phyloP scores from a whole-genome alignment of 805 yeast species.

The Monosporozyma unispora region DNA sequence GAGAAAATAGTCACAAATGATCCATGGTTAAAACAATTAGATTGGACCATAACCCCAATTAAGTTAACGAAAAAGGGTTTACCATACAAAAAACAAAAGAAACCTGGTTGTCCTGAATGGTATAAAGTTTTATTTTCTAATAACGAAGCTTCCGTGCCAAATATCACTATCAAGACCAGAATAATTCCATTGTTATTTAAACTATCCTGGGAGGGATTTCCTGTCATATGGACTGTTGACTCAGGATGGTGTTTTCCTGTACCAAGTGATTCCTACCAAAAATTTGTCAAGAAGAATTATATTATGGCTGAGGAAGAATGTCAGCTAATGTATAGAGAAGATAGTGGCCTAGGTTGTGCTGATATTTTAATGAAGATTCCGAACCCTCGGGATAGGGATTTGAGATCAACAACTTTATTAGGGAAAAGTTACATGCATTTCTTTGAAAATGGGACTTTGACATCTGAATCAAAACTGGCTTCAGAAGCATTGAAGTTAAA shows the following conservation, averaged over 20 bases:
- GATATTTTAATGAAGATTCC: constrained; percentile 59
- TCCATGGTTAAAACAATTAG: constrained; percentile 85
- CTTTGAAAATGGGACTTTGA: constrained; percentile 65
- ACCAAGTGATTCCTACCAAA: constrained; percentile 24
- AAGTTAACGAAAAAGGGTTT: constrained; percentile 58
- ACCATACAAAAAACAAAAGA: constrained; percentile 61
- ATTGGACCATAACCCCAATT: constrained; percentile 67
- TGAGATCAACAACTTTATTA: constrained; percentile 66
- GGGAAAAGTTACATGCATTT: constrained; percentile 64
- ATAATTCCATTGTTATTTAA: constrained; percentile 67
- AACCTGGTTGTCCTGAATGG: constrained; percentile 95
- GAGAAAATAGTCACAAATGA: constrained; percentile 35
- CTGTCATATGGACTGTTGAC: constrained; percentile 69
- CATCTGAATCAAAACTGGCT: constrained; percentile 66
- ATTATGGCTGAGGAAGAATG: constrained; percentile 16
- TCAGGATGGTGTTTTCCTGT: constrained; percentile 87
- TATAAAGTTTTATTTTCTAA: constrained; percentile 49
- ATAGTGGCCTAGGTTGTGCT: neutral
- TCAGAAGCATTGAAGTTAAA: constrained; percentile 69
- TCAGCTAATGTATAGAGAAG: constrained; percentile 8
- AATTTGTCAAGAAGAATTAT: constrained; percentile 32
- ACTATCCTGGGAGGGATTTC: constrained; percentile 77
- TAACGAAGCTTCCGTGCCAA: constrained; percentile 35
- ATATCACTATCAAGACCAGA: constrained; percentile 63
- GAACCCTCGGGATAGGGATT: constrained; percentile 73